Conservation (phyloP, 352 stramenopile species). For the Pythium brassicae region DNA sequence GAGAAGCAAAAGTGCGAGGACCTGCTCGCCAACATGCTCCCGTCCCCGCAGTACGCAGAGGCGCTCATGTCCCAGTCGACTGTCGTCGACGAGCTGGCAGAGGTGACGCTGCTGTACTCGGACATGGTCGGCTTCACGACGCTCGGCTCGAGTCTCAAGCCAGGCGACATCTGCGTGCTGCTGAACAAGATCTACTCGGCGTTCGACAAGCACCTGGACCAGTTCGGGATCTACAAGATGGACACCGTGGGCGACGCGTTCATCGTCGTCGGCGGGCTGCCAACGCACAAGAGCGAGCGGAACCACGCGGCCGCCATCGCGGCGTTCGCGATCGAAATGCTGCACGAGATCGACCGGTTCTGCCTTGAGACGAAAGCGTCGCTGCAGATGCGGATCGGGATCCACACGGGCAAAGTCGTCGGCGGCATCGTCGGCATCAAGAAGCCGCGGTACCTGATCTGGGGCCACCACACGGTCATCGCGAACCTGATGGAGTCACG, state of each 20-base stretch:
- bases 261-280: conserved; percentile 73
- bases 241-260: conserved; percentile 85
- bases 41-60: conserved; percentile 67
- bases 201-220: conserved; percentile 79
- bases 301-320: conserved; percentile 71
- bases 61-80: conserved; percentile 64
- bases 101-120: conserved; percentile 83
- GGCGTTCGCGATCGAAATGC: conserved; percentile 80
- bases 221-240: conserved; percentile 84
- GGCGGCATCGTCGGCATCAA: conserved; percentile 81
- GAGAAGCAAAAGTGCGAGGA: conserved; percentile 80
- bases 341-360: conserved; percentile 80
- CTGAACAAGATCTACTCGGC: conserved; percentile 81
- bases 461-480: conserved; percentile 74
- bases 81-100: conserved; percentile 75
- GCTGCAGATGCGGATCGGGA: conserved; percentile 84
- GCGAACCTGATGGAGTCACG: conserved; percentile 80
- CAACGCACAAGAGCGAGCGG: conserved; percentile 64
- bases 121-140: conserved; percentile 85
- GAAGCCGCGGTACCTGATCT: conserved; percentile 84
- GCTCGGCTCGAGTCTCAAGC: conserved; percentile 52
- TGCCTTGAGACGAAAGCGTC: conserved; percentile 52
- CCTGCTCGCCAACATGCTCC: conserved; percentile 85
- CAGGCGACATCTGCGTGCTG: conserved; percentile 64
- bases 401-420: conserved; percentile 81